Evolutionary conservation across 129 eudicot genomes (phyloP).

Genomic region (Rutidosis leptorrhynchoides): DNA sequence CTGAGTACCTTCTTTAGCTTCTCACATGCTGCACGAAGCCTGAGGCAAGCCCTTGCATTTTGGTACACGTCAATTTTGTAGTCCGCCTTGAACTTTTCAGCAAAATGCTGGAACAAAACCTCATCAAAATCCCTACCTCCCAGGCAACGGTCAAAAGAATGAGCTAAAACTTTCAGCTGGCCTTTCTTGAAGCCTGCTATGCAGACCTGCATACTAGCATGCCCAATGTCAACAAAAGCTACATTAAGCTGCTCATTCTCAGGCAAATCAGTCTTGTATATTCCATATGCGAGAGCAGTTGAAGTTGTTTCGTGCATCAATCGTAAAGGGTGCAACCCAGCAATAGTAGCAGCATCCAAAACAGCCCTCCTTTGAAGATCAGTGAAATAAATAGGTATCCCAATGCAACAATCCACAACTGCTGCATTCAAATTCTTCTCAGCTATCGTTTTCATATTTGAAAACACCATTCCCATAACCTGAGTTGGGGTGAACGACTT

Average conservation of each 20-base stretch:
- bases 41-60: constrained; percentile 82
- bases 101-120: constrained; percentile 72
- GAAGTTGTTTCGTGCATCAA: constrained; percentile 94
- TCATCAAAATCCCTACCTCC: constrained; percentile 97
- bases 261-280: constrained; percentile 84
- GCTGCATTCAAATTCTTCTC: constrained; percentile 82
- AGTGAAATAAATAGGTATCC: constrained; percentile 83
- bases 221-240: constrained; percentile 90
- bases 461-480: constrained; percentile 73
- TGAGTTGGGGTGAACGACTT: constrained; percentile 81
- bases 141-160: constrained; percentile 70
- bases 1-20: constrained; percentile 86
- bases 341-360: constrained; percentile 80
- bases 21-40: constrained; percentile 86
- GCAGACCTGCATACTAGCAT: constrained; percentile 96
- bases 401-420: constrained; percentile 91
- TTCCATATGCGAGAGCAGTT: constrained; percentile 92
- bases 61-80: constrained; percentile 82
- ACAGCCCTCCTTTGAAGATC: constrained; percentile 92
- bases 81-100: constrained; percentile 70
- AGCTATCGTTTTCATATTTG: constrained; percentile 70
- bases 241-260: constrained; percentile 79
- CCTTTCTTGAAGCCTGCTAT: constrained; percentile 95
- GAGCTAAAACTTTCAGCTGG: constrained; percentile 70
- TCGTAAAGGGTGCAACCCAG: constrained; percentile 81